Evolutionary conservation across 441 rosid species (phyloP), one percentile per base, ranked within the genome.

Genomic region (Macaranga tanarius): DNA sequence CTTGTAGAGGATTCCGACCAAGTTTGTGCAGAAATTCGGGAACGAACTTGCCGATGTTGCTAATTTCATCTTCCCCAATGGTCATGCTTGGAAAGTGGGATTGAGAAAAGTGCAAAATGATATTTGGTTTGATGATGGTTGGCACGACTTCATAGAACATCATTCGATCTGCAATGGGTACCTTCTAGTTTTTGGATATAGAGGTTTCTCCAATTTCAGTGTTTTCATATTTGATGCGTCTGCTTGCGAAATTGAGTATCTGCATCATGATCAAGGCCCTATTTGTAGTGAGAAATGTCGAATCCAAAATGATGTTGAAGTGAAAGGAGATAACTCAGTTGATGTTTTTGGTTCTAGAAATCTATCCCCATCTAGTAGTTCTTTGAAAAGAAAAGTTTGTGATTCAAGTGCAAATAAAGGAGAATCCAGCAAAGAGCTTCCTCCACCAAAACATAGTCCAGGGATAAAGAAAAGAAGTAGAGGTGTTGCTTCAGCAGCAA

Each of bases 1-100:
- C 19, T 3, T 71, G 80, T 76, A 82, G 83, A 59, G 57, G 5
- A 77, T 84, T 42, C 85, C 88, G 8, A 9, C 55, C 17, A 76
- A 64, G 13, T 80, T 82, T 67, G 76, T 63, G 20, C 15, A 31
- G 48, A 69, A 47, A 40, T 82, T 61, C 58, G 73, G 78, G 50
- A 38, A 67, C 19, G 81, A 80, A 55, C 84, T 82, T 42, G 60
- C 65, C 55, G 55, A 54, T 63, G 67, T 61, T 65, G 84, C 71
- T 23, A 61, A 23, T 10, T 67, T 85, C 1, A 42, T 3, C 5
- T 51, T 62, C 42, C 76, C 83, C 7, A 66, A 77, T 47, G 68
- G 79, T 20, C 54, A 28, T 40, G 64, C 1, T 62, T 85, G 85
- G 83, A 62, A 54, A 15, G 60, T 80, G 28, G 71, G 80, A 15